A percentile compares a stretch with the other conserved stretches of the same genome.
These are phyloP conservation scores for Clausena lansium DNA, from an alignment of 345 rosid species.

Conservation along the genomic window DNA sequence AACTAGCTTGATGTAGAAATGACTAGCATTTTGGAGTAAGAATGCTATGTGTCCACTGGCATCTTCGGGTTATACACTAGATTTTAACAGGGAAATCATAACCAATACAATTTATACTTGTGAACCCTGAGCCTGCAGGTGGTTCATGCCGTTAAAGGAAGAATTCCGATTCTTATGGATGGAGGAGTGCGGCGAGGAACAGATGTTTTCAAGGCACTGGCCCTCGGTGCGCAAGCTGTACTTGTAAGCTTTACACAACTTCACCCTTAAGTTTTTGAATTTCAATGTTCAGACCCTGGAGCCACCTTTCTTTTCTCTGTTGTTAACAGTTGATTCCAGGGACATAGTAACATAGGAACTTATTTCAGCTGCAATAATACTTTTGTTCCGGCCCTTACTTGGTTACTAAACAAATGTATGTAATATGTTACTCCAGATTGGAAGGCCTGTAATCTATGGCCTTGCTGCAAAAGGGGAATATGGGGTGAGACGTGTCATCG, in stretches of 20 bases:
- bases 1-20: neutral
- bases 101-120: neutral
- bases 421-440: conserved; percentile 33
- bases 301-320: too few relatives aligned
- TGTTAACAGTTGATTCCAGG: too few relatives aligned
- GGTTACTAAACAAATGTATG: neutral
- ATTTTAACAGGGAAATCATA: neutral
- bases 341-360: too few relatives aligned
- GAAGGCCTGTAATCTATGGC: conserved; percentile 75
- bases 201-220: conserved; percentile 82
- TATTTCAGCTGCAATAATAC: too few relatives aligned
- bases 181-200: conserved; percentile 90
- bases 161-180: conserved; percentile 71
- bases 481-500: conserved; percentile 56
- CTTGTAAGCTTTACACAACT: conserved; percentile 44
- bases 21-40: neutral
- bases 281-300: neutral
- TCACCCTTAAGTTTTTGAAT: conserved; percentile 5
- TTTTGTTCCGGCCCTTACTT: too few relatives aligned
- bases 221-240: conserved; percentile 93
- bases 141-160: conserved; percentile 67
- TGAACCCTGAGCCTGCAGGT: conserved; percentile 40
- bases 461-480: conserved; percentile 75
- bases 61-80: neutral
- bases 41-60: neutral